Evolutionary conservation across 192 early-diverging fungal species (phyloP), one percentile per base, ranked within the genome.

Genomic region (Coemansia sp.): DNA sequence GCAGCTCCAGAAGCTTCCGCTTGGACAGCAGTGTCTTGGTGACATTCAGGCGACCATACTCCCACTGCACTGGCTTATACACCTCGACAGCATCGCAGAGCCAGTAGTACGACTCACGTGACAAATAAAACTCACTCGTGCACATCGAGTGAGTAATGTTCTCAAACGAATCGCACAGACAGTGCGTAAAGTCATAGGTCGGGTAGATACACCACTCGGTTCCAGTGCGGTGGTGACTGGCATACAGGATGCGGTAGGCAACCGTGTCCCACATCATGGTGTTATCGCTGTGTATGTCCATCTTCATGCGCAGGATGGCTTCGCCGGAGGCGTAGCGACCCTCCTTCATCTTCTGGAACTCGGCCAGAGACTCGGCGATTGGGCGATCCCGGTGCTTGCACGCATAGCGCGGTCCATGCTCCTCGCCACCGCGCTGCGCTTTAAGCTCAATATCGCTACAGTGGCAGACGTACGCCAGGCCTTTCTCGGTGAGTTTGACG

Each of bases 1-100:
- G 92, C 63, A 99, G 85, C 88, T 93, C 89, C 53, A 89, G 89
- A 59, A 99, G 89, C 88, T 98, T 98, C 64, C 98, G 91, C 88
- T 99, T 99, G 50, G 97, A 98, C 79, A 97, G 88, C 69, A 99
- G 83, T 2, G 95, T 97, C 85, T 95, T 90, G 53, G 95, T 93
- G 62, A 99, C 87, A 69, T 90, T 95, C 45, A 99, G 83, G 56
- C 98, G 89, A 42, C 95, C 95, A 69, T 94, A 99, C 84, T 99
- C 98, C 95, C 95, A 99, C 86, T 99, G 98, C 29, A 99, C 96
- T 27, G 98, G 98, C 85, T 99, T 99, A 87, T 99, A 99, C 3
- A 99, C 87, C 74, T 97, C 94, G 31, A 98, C 84, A 13, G 97
- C 97, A 77, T 99, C 98, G 62, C 94, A 91, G 31, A 99, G 90